Evolutionary conservation across 2,329 filamentous ascomycete genomes (phyloP), one percentile per base, ranked within the genome.

Genomic region (Penicillium freii): DNA sequence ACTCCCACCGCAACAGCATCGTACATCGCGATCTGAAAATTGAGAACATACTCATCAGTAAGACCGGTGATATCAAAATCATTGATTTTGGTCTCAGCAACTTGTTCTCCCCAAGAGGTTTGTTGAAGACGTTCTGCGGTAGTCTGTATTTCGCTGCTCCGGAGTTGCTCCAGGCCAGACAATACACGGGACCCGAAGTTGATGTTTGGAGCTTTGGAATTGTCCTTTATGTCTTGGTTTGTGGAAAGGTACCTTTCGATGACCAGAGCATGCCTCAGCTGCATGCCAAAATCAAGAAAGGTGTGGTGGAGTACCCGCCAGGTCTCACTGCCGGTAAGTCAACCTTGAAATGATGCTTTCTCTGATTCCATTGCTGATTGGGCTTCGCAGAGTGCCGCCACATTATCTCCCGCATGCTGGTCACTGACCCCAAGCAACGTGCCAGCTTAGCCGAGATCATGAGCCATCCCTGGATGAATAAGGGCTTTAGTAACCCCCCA

Each of bases 191-290:
- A 0, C 94, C 94, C 0, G 94, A 99, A 72, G 94, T 99, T 29
- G 94, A 99, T 71, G 85, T 97, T 1, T 99, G 94, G 94, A 97
- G 94, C 78, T 97, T 97, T 75, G 94, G 94, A 23, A 97, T 99
- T 66, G 94, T 99, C 13, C 83, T 99, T 15, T 99, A 97, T 69
- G 94, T 99, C 57, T 78, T 99, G 60, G 94, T 97, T 4, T 97
- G 94, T 71, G 94, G 94, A 51, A 97, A 97, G 75, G 94, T 99
- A 4, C 94, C 94, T 0, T 99, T 99, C 70, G 94, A 99, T 72
- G 94, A 99, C 71, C 94, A 99, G 77, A 97, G 92, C 78, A 99
- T 99, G 92, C 94, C 93, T 36, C 92, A 96, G 62, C 81, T 99
- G 48, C 94, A 99, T 77, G 92, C 93, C 57, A 99, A 99, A 79